These are phyloP conservation scores for Bondarzewia mesenterica DNA, from an alignment of 1,284 basidiomycete genomes.

Conservation along the genomic window DNA sequence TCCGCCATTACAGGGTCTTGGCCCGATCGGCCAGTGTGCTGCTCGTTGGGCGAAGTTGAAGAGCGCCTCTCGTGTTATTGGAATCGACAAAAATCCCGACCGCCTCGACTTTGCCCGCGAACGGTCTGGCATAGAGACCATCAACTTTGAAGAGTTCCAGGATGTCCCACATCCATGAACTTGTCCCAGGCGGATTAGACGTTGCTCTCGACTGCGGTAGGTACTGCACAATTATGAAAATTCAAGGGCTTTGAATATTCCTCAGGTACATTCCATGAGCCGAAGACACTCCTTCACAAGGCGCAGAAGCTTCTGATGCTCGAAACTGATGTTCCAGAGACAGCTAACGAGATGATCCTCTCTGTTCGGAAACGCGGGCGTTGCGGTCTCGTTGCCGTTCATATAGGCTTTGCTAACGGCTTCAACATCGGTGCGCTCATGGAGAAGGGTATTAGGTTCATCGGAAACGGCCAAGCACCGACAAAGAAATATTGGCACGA, in stretches of 20 bases:
- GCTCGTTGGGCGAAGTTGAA: constrained; percentile 59
- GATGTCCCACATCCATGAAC: constrained; percentile 56
- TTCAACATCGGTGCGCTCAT: constrained; percentile 73
- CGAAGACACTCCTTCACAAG: constrained; percentile 50
- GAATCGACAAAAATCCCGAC: constrained; percentile 57
- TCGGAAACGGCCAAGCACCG: constrained; percentile 69
- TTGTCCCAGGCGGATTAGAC: constrained; percentile 59
- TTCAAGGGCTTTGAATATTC: background rate
- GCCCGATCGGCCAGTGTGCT: constrained; percentile 55
- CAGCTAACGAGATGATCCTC: constrained; percentile 61
- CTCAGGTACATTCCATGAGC: constrained; percentile 57
- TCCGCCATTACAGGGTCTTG: constrained; percentile 35
- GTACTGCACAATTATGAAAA: constrained; percentile 1
- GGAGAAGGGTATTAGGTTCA: constrained; percentile 68
- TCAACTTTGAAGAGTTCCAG: constrained; percentile 54
- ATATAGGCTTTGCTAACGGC: constrained; percentile 57
- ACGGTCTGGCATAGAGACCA: constrained; percentile 47
- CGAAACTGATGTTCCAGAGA: constrained; percentile 72
- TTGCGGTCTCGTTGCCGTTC: constrained; percentile 55
- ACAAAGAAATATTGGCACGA: constrained; percentile 72
- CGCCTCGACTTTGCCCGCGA: constrained; percentile 55
- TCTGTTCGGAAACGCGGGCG: constrained; percentile 59
- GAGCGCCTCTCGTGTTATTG: constrained; percentile 67
- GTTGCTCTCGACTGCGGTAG: constrained; percentile 45
- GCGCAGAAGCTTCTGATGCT: constrained; percentile 64